Conservation (phyloP, 1,284 basidiomycete genomes). For the Ceratobasidium sp. region DNA sequence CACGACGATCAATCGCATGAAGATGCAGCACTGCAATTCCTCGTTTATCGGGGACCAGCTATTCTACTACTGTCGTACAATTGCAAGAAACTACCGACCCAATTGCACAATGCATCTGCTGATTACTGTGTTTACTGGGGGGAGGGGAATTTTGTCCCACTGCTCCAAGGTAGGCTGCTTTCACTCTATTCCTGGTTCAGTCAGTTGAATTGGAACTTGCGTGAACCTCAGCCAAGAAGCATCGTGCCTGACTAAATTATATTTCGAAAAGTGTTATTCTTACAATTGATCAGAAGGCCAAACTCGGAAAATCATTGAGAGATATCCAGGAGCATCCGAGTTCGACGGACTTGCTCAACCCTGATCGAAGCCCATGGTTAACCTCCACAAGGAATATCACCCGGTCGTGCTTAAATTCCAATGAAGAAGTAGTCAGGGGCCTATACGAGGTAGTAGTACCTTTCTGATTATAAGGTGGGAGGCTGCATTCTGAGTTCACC, state of each 20-base stretch:
- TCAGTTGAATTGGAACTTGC: background rate
- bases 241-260: background rate
- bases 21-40: background rate
- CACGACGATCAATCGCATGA: background rate
- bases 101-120: background rate
- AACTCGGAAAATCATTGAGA: background rate
- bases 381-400: background rate
- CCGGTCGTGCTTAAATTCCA: background rate
- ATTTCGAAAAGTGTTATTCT: background rate
- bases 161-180: background rate
- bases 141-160: background rate
- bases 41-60: background rate
- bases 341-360: background rate
- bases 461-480: background rate
- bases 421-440: background rate
- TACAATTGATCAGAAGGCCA: background rate
- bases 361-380: background rate
- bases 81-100: background rate
- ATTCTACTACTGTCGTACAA: background rate
- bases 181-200: background rate
- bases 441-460: background rate
- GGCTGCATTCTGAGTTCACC: background rate
- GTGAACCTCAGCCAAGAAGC: background rate
- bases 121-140: slow-evolving; percentile 8
- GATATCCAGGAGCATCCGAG: background rate